phyloP scores from a whole-genome alignment of 768 basidiomycete species.

The Mycena crocata region DNA sequence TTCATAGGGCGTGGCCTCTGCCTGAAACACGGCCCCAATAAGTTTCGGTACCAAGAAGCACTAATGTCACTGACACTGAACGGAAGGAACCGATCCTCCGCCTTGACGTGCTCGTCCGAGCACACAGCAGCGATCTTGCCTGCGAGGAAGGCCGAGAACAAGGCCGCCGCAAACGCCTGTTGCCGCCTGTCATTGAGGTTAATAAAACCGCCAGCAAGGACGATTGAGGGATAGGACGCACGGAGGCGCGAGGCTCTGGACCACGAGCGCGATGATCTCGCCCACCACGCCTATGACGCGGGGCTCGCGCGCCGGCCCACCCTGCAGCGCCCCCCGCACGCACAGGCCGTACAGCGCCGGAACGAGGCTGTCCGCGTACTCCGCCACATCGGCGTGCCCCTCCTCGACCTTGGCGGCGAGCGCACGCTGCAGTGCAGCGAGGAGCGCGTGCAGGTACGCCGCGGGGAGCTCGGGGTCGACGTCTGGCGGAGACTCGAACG shows the following conservation, averaged over 20 bases:
- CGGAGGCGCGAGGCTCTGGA: constrained; percentile 72
- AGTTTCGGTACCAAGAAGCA: neutral
- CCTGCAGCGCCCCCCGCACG: constrained; percentile 53
- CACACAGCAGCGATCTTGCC: constrained; percentile 56
- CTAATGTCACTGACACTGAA: constrained; percentile 56
- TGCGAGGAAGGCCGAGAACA: constrained; percentile 67
- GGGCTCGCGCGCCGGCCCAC: constrained; percentile 51
- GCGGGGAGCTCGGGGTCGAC: constrained; percentile 70
- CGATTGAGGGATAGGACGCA: constrained; percentile 62
- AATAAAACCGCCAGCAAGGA: constrained; percentile 11
- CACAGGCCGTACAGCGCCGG: constrained; percentile 77
- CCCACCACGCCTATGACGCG: constrained; percentile 73
- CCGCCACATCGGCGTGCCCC: constrained; percentile 78
- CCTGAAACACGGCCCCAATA: constrained; percentile 43
- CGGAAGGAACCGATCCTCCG: constrained; percentile 69
- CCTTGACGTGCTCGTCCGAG: constrained; percentile 53
- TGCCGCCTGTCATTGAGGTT: constrained; percentile 65
- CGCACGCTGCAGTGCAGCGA: constrained; percentile 75
- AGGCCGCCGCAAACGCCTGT: constrained; percentile 58
- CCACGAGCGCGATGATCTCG: constrained; percentile 74
- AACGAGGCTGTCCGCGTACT: constrained; percentile 83
- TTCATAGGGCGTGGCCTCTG: constrained; percentile 56
- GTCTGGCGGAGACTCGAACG: constrained; percentile 9
- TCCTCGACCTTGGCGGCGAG: constrained; percentile 58
- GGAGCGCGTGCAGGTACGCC: constrained; percentile 88